Percentiles rank a stretch among this genome's conserved stretches.
phyloP scores from a whole-genome alignment of 371 early-diverging fungal species.

The Nosema granulosis region DNA sequence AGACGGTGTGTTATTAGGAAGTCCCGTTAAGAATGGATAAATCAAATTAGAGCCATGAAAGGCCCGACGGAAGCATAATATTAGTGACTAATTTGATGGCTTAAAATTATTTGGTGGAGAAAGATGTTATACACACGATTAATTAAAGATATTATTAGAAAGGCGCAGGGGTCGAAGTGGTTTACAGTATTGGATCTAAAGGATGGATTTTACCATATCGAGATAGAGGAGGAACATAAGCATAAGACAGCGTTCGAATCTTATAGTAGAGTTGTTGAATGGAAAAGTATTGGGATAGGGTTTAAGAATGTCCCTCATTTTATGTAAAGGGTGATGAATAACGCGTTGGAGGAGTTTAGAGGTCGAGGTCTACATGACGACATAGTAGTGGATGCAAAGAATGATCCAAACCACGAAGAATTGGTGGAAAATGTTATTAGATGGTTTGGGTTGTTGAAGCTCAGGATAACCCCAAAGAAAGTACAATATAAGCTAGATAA shows the following conservation, averaged over 20 bases:
- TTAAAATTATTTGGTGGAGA: background rate
- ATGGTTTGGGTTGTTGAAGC: background rate
- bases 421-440: no score
- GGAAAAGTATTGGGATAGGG: conserved; percentile 37
- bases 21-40: background rate
- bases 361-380: background rate
- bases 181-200: conserved; percentile 51
- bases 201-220: conserved; percentile 48
- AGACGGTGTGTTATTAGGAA: background rate
- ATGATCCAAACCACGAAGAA: no score
- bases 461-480: conserved; percentile 16
- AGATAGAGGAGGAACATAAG: conserved; percentile 27
- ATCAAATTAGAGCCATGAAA: no score
- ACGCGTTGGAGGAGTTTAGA: conserved; percentile 32
- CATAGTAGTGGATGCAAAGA: no score
- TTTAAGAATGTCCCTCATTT: conserved; percentile 51
- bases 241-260: conserved; percentile 50
- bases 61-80: no score
- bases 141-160: no score
- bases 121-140: background rate
- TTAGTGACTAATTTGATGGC: background rate
- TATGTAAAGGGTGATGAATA: conserved; percentile 52
- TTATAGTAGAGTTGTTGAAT: conserved; percentile 31
- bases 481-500: conserved; percentile 11
- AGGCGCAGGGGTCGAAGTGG: conserved; percentile 19